Evolutionary conservation across 306 rosid genomes (phyloP).

Genomic region (Begonia loranthoides): DNA sequence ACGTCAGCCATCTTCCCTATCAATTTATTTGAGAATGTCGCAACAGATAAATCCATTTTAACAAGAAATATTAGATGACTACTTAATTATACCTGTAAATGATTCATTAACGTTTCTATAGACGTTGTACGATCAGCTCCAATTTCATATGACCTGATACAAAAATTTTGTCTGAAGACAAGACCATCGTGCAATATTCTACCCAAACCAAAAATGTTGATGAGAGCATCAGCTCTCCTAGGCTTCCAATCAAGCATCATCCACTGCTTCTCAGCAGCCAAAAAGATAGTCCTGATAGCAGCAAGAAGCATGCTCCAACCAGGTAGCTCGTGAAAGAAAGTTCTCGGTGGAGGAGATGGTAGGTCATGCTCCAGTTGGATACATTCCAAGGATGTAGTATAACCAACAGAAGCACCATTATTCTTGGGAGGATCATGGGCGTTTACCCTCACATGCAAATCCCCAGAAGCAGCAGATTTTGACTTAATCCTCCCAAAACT

Average conservation of each 20-base stretch:
- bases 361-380: constrained; percentile 43
- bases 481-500: constrained; percentile 43
- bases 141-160: neutral
- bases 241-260: constrained; percentile 39
- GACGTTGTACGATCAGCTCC: neutral
- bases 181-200: neutral
- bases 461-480: constrained; percentile 38
- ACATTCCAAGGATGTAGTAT: constrained; percentile 31
- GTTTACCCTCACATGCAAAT: constrained; percentile 72
- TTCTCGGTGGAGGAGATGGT: constrained; percentile 59
- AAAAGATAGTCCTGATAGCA: constrained; percentile 91
- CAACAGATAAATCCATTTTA: too few species aligned
- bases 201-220: constrained; percentile 7
- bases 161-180: neutral
- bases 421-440: constrained; percentile 89
- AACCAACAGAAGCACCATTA: constrained; percentile 56
- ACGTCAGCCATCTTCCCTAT: too few species aligned
- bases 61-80: too few species aligned
- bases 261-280: constrained; percentile 99
- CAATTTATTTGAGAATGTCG: too few species aligned
- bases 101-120: neutral
- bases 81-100: neutral
- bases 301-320: constrained; percentile 99
- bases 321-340: constrained; percentile 90
- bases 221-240: neutral